These are phyloP conservation scores for Hura crepitans DNA, from an alignment of 441 rosid genomes.

Conservation along the genomic window DNA sequence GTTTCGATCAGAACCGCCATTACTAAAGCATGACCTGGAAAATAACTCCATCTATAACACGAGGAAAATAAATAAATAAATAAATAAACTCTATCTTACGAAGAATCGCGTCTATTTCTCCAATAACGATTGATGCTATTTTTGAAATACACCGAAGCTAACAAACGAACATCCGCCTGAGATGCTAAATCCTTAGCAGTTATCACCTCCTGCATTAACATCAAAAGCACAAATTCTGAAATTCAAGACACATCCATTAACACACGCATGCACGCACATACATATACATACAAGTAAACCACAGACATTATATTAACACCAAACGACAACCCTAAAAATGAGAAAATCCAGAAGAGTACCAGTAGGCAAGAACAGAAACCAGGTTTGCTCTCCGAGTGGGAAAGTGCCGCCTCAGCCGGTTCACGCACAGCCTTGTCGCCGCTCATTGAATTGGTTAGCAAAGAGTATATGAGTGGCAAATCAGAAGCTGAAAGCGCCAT, in stretches of 20 bases:
- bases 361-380: slow-evolving; percentile 95
- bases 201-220: slow-evolving; percentile 78
- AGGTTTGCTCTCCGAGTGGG: slow-evolving; percentile 84
- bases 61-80: not conserved
- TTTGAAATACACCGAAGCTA: slow-evolving; percentile 93
- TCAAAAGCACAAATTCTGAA: not conserved
- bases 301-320: not conserved
- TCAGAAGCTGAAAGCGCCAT: slow-evolving; percentile 96
- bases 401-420: slow-evolving; percentile 88
- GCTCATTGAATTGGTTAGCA: slow-evolving; percentile 88
- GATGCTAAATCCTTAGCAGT: slow-evolving; percentile 81
- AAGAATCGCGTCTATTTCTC: slow-evolving; percentile 78
- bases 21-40: not conserved
- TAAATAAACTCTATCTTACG: slow-evolving; percentile 38
- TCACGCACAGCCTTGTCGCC: slow-evolving; percentile 67
- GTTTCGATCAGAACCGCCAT: not conserved
- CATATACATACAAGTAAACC: slow-evolving; percentile 4
- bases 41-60: not conserved
- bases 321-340: slow-evolving; percentile 33
- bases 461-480: slow-evolving; percentile 73
- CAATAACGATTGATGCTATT: slow-evolving; percentile 84
- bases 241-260: not conserved
- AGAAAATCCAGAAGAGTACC: slow-evolving; percentile 37
- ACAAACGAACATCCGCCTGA: slow-evolving; percentile 77
- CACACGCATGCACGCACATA: slow-evolving; percentile 15